Evolutionary conservation across 495 filamentous ascomycete genomes (phyloP).

Genomic region (Aspergillus olivimuriae): DNA sequence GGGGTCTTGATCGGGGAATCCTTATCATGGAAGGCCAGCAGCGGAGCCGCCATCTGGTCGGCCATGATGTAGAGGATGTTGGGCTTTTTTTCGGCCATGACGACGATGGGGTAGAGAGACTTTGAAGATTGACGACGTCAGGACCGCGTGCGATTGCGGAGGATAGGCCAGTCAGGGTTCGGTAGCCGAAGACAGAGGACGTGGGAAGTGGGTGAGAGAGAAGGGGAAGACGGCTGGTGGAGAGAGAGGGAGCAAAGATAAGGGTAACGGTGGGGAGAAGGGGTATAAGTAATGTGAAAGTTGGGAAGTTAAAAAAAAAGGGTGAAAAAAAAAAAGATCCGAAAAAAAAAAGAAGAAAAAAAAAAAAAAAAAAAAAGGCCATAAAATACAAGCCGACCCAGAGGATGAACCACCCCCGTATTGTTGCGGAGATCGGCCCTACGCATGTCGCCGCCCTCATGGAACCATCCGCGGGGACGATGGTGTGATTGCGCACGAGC

Average conservation of each 20-base stretch:
- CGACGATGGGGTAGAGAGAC: background rate
- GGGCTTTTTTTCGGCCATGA: constrained; percentile 47
- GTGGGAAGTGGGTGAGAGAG: background rate
- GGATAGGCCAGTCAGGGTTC: background rate
- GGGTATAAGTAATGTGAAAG: background rate
- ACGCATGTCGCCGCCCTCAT: constrained; percentile 21
- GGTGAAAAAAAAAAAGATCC: constrained; percentile 4
- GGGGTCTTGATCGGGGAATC: constrained; percentile 78
- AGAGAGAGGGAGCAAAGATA: constrained; percentile 1
- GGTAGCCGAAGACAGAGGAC: background rate
- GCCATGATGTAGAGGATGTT: constrained; percentile 89
- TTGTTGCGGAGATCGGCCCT: constrained; percentile 4
- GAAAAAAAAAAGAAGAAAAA: constrained; percentile 11
- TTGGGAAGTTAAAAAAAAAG: background rate
- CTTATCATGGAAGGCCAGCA: constrained; percentile 77
- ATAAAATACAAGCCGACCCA: background rate
- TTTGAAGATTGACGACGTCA: background rate
- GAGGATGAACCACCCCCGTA: background rate
- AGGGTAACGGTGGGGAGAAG: background rate
- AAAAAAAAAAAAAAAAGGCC: constrained; percentile 7
- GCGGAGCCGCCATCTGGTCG: constrained; percentile 81
- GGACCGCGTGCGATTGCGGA: background rate
- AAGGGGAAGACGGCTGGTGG: background rate
- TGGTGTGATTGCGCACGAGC: constrained; percentile 33
- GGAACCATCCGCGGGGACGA: constrained; percentile 30